A percentile compares a stretch with the other conserved stretches of the same genome.
These are phyloP conservation scores for Huntiella abstrusa DNA, from an alignment of 2,329 filamentous ascomycete genomes.

Conservation along the genomic window DNA sequence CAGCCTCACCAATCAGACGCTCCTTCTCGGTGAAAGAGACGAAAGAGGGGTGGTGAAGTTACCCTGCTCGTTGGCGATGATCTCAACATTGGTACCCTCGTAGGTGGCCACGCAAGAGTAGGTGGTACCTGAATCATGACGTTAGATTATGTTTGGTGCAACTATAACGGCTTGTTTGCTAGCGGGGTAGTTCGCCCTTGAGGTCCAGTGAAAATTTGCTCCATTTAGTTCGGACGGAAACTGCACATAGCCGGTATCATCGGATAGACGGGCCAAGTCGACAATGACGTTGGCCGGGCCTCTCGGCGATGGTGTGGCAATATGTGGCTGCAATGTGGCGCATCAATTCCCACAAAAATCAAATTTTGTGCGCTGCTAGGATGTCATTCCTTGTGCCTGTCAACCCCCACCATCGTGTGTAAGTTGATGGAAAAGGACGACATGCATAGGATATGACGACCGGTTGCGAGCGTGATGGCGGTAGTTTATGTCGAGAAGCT, in stretches of 20 bases:
- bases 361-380: conserved; percentile 5
- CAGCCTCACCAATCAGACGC: conserved; percentile 96
- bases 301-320: not conserved
- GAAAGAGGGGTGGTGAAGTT: conserved; percentile 96
- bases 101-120: conserved; percentile 99
- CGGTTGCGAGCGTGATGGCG: no score
- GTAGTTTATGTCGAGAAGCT: no score
- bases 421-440: no score
- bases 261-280: no score
- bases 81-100: conserved; percentile 98
- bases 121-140: conserved; percentile 56
- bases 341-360: conserved; percentile 1
- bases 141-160: not conserved
- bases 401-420: not conserved
- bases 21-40: conserved; percentile 98
- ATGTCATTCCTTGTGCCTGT: not conserved
- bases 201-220: no score
- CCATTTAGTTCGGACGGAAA: no score
- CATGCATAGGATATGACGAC: no score
- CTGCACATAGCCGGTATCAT: no score
- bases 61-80: conserved; percentile 99
- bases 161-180: no score
- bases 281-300: no score
- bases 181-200: no score
- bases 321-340: not conserved